Evolutionary conservation across 2,329 filamentous ascomycete species (phyloP), one percentile per base, ranked within the genome.

Genomic region (Tolypocladium pustulatum): DNA sequence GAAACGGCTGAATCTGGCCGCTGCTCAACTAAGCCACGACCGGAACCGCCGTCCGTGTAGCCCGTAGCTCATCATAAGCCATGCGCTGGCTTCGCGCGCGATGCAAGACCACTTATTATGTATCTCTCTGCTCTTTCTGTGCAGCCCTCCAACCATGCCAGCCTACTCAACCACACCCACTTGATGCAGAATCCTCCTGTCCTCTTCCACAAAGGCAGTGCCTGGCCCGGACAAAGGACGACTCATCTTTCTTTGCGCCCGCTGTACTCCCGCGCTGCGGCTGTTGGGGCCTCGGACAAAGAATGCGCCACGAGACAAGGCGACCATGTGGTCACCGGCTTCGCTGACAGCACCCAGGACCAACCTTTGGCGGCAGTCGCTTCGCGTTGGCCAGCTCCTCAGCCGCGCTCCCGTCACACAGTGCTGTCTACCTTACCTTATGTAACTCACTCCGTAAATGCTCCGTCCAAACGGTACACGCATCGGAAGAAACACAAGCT

Each of bases 301-400:
- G 56, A 57, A 57, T 57, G 56, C 43, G 56, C 49, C 56, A 52
- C 49, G 34, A 57, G 56, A 57, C 49, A 57, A 25, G 56, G 49
- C 36, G 56, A 40, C 56, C 32, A 6, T 40, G 32, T 30, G 37
- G 54, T 22, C 53, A 20, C 3, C 25, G 36, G 54, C 22, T 15
- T 34, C 54, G 54, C 54, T 57, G 56, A 57, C 56, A 43, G 54
- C 49, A 40, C 27, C n/a, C 46, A 34, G 34, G 13, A n/a, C 54
- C 54, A 22, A 41, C 25, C 49, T 10, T 52, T 7, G 1, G 49
- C 49, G 17, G 17, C 49, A n/a, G 49, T n/a, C 30, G 49, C 27
- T 34, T 34, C 17, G 27, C 4, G 27, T 51, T 51, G 46, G 27
- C 46, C 46, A n/a, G 27, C 27, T 32, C 46, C 17, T 52, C 46